Percentiles rank a stretch among this genome's conserved stretches.
Conservation (phyloP, 1,284 basidiomycete species). For the Sanghuangporus weigelae region DNA sequence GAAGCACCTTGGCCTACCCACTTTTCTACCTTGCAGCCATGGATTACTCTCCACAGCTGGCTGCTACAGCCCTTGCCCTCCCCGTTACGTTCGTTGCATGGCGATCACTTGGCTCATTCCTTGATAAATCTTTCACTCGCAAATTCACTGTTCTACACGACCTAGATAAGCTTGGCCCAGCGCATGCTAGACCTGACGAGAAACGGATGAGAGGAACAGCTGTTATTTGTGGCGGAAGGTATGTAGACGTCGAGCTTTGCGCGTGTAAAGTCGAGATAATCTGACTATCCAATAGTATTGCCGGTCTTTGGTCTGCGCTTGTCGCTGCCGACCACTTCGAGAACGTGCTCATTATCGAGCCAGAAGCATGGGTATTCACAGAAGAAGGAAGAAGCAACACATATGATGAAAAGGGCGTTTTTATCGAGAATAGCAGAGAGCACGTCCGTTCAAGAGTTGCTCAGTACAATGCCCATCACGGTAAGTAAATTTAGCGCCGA, state of each 20-base stretch:
- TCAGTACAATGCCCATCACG: constrained; percentile 27
- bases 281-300: constrained; percentile 21
- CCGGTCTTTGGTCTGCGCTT: constrained; percentile 25
- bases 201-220: constrained; percentile 24
- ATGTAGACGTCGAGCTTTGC: not conserved
- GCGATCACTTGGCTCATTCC: not conserved
- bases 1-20: no score
- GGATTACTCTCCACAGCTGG: constrained; percentile 3
- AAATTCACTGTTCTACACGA: constrained; percentile 16
- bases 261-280: not conserved
- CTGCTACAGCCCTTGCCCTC: constrained; percentile 2
- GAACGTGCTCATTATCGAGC: constrained; percentile 31
- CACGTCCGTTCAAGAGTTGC: constrained; percentile 23
- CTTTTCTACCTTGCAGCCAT: not conserved
- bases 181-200: not conserved
- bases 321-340: constrained; percentile 31
- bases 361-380: constrained; percentile 25
- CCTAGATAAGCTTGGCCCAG: constrained; percentile 13
- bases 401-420: not conserved
- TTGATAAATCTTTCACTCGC: constrained; percentile 8
- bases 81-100: constrained; percentile 3
- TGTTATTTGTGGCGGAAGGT: constrained; percentile 28
- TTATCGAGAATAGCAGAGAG: constrained; percentile 17
- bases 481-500: constrained; percentile 12
- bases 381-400: constrained; percentile 11